A percentile compares a stretch with the other conserved stretches of the same genome.
These are phyloP conservation scores for Candida mattraensis DNA, from an alignment of 805 yeast genomes.

Conservation along the genomic window DNA sequence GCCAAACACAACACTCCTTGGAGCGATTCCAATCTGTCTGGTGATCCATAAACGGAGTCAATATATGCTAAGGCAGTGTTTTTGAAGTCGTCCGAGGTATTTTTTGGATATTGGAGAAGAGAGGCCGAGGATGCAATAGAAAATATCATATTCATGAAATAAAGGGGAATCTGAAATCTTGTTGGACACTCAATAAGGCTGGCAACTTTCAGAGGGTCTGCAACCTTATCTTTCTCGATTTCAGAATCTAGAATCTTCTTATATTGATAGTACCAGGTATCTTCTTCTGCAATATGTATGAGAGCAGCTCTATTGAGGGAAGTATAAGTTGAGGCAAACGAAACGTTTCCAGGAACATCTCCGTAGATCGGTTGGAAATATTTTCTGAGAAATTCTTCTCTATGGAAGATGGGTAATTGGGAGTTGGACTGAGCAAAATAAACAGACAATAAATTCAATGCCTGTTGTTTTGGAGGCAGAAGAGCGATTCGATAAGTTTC, in stretches of 20 bases:
- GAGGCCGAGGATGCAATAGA: conserved; percentile 79
- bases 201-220: conserved; percentile 37
- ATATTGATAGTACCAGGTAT: conserved; percentile 50
- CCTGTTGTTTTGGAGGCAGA: conserved; percentile 70
- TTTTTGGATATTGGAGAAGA: conserved; percentile 63
- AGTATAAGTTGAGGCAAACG: conserved; percentile 61
- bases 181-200: conserved; percentile 44
- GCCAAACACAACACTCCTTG: conserved; percentile 72
- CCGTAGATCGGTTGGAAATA: conserved; percentile 85
- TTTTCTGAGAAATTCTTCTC: conserved; percentile 67
- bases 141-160: conserved; percentile 72
- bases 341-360: conserved; percentile 46
- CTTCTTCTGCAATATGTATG: conserved; percentile 31
- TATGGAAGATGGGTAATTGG: conserved; percentile 79
- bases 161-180: conserved; percentile 53
- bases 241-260: conserved; percentile 34
- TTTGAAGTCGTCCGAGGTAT: conserved; percentile 68
- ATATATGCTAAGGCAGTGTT: conserved; percentile 61
- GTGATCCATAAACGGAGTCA: conserved; percentile 55
- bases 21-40: conserved; percentile 66
- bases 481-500: conserved; percentile 40
- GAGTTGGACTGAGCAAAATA: conserved; percentile 81
- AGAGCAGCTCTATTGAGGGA: conserved; percentile 39
- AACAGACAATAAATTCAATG: conserved; percentile 60
- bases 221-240: conserved; percentile 21